A percentile compares a stretch with the other conserved stretches of the same genome.
Evolutionary conservation across 257 asterid species (phyloP).

Genomic region (Thymus quinquecostatus): DNA sequence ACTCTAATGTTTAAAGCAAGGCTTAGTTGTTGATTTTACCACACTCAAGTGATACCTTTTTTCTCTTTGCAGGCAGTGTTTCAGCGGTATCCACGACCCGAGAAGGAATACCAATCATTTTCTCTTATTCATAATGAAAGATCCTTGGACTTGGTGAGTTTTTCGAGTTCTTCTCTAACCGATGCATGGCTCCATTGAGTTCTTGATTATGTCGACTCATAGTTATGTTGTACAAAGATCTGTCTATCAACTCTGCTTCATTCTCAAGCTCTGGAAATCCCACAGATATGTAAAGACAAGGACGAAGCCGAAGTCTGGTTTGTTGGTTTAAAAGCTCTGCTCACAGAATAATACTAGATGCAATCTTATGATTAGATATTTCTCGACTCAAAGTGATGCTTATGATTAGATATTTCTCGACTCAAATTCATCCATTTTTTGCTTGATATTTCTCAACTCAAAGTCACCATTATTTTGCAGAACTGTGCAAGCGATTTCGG

Average conservation of each 20-base stretch:
- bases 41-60: neutral
- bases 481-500: no score
- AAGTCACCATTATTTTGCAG: slow-evolving; percentile 62
- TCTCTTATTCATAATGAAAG: slow-evolving; percentile 79
- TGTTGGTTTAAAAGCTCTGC: slow-evolving; percentile 75
- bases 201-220: no score
- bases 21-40: no score
- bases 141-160: slow-evolving; percentile 90
- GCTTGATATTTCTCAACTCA: neutral
- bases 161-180: slow-evolving; percentile 6
- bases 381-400: slow-evolving; percentile 19
- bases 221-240: neutral
- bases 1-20: no score
- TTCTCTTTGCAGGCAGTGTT: slow-evolving; percentile 64
- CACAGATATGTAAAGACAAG: slow-evolving; percentile 92
- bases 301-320: slow-evolving; percentile 98
- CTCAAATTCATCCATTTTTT: no score
- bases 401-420: no score
- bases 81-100: slow-evolving; percentile 92
- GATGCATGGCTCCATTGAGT: slow-evolving; percentile 54
- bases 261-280: slow-evolving; percentile 20
- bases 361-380: slow-evolving; percentile 22
- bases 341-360: slow-evolving; percentile 29
- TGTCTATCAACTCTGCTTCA: slow-evolving; percentile 18
- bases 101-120: slow-evolving; percentile 95